Percentiles rank a stretch among this genome's conserved stretches.
These are phyloP conservation scores for Fistulinella staudtii DNA, from an alignment of 1,284 basidiomycete genomes.

Conservation along the genomic window DNA sequence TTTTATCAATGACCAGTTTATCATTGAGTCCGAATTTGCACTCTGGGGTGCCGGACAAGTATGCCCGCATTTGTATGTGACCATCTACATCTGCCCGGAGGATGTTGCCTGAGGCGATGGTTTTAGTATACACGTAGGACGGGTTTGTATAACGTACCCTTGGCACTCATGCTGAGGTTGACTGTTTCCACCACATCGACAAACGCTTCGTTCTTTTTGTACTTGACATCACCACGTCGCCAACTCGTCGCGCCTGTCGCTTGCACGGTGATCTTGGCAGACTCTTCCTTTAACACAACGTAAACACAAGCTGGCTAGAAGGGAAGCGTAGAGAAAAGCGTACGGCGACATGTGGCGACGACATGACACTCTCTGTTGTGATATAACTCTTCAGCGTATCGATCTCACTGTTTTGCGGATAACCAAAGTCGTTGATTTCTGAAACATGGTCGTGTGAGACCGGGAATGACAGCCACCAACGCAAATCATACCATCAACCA, in stretches of 20 bases:
- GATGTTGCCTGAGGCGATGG: slow-evolving; percentile 61
- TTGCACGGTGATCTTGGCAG: slow-evolving; percentile 93
- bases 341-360: slow-evolving; percentile 75
- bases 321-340: slow-evolving; percentile 18
- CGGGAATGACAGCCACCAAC: background rate
- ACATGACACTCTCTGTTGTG: slow-evolving; percentile 94
- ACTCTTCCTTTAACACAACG: slow-evolving; percentile 71
- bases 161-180: slow-evolving; percentile 94
- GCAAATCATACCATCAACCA: slow-evolving; percentile 78
- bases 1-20: slow-evolving; percentile 94
- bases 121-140: background rate
- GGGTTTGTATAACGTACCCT: slow-evolving; percentile 51
- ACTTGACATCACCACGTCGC: slow-evolving; percentile 92
- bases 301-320: slow-evolving; percentile 4
- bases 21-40: slow-evolving; percentile 99
- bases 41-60: slow-evolving; percentile 92
- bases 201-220: slow-evolving; percentile 98
- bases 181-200: slow-evolving; percentile 97
- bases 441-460: slow-evolving; percentile 8
- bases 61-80: slow-evolving; percentile 97
- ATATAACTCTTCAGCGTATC: slow-evolving; percentile 98
- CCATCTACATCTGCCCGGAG: slow-evolving; percentile 98
- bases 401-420: slow-evolving; percentile 98
- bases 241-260: slow-evolving; percentile 94
- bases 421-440: slow-evolving; percentile 99